Conservation (phyloP, 371 early-diverging fungal genomes). For the Homolaphlyctis polyrhiza region DNA sequence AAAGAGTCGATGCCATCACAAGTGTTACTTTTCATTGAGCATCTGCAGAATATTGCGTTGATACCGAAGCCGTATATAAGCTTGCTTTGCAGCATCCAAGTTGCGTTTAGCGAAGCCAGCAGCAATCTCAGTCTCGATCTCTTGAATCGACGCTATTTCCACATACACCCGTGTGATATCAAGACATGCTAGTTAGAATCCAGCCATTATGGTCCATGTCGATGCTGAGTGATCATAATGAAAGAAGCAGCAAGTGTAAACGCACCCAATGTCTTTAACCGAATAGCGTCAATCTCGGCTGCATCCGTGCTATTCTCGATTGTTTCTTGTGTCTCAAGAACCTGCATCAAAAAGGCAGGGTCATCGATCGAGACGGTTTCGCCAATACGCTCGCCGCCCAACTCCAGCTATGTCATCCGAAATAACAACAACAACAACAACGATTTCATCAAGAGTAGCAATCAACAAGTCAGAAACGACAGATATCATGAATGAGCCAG, state of each 20-base stretch:
- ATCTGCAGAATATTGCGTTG: not conserved
- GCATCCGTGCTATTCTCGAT: constrained; percentile 69
- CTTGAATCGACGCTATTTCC: not conserved
- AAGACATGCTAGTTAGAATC: too few species aligned
- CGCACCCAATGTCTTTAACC: too few species aligned
- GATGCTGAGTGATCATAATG: too few species aligned
- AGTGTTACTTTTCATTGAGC: not conserved
- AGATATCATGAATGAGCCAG: not conserved
- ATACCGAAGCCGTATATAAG: not conserved
- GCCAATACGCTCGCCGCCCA: constrained; percentile 52
- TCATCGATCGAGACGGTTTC: constrained; percentile 67
- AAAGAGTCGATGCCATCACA: too few species aligned
- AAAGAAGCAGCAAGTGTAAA: too few species aligned
- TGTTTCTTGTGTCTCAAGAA: constrained; percentile 73
- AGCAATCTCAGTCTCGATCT: not conserved
- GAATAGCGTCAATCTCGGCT: too few species aligned
- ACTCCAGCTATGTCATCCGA: constrained; percentile 36
- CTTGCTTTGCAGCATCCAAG: not conserved
- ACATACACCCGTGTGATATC: too few species aligned
- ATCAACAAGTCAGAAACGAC: not conserved
- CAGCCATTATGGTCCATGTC: too few species aligned
- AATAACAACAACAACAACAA: not conserved
- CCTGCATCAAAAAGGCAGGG: constrained; percentile 72
- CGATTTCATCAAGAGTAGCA: not conserved
- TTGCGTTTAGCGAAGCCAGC: not conserved